phyloP scores from a whole-genome alignment of 2,329 filamentous ascomycete species.

The Exophiala oligosperma region DNA sequence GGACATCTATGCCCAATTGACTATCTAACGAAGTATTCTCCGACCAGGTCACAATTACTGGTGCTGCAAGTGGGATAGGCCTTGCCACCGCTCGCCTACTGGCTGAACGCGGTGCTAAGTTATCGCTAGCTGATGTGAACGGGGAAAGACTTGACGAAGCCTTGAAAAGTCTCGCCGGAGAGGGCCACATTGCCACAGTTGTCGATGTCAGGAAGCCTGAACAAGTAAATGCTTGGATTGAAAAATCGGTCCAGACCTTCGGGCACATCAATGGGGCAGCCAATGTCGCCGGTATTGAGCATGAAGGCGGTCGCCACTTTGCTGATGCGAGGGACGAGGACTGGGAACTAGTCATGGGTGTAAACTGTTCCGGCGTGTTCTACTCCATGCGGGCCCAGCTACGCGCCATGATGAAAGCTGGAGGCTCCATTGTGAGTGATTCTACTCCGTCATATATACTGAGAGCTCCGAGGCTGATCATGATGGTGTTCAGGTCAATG shows the following conservation, averaged over 20 bases:
- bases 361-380: conserved; percentile 52
- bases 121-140: conserved; percentile 9
- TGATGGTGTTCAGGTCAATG: conserved; percentile 1
- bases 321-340: conserved; percentile 38
- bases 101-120: conserved; percentile 2
- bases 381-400: conserved; percentile 53
- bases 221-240: conserved; percentile 18
- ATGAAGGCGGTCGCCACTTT: conserved; percentile 17
- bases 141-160: neutral
- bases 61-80: conserved; percentile 12
- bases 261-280: conserved; percentile 20
- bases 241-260: conserved; percentile 9
- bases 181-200: conserved; percentile 6
- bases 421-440: neutral
- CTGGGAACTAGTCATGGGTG: conserved; percentile 44
- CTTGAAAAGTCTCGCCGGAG: neutral
- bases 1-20: no score
- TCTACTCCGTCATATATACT: neutral
- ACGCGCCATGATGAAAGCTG: neutral
- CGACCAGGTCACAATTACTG: conserved; percentile 5
- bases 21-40: no score
- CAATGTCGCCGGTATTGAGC: conserved; percentile 20
- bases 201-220: conserved; percentile 16
- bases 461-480: neutral
- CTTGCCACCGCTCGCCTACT: conserved; percentile 7